Evolutionary conservation across 345 rosid genomes (phyloP).

Genomic region (Arabidopsis arenosa): DNA sequence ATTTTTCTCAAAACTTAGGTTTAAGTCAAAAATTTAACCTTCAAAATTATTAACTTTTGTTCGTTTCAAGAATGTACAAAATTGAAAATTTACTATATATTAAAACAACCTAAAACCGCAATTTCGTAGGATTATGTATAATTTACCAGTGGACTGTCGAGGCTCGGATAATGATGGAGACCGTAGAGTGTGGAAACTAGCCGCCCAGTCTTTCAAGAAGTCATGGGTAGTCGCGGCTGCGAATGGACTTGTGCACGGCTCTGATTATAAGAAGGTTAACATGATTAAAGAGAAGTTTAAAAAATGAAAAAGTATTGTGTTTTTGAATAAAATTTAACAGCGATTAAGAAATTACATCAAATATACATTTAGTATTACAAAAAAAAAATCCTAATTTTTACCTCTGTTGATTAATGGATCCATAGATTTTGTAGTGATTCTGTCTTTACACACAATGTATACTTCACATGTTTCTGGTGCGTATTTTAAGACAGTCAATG

Average conservation of each 20-base stretch:
- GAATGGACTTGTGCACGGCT: conserved; percentile 24
- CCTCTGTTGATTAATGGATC: conserved; percentile 42
- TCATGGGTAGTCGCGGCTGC: conserved; percentile 9
- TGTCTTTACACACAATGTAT: conserved; percentile 56
- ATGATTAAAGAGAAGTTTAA: background rate
- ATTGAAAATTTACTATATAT: too few species aligned
- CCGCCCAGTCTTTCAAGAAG: conserved; percentile 42
- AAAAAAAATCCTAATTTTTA: background rate
- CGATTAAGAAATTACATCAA: too few species aligned
- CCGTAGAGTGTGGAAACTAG: conserved; percentile 38
- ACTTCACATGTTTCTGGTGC: conserved; percentile 62
- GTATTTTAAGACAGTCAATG: conserved; percentile 57
- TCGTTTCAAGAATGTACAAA: background rate
- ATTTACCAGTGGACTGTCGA: conserved; percentile 38
- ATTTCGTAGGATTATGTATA: background rate
- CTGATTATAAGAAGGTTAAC: conserved; percentile 17
- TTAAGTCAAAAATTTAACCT: background rate
- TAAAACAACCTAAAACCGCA: too few species aligned
- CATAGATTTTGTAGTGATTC: conserved; percentile 58
- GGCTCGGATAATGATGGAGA: conserved; percentile 41
- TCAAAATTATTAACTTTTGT: background rate
- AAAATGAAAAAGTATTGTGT: background rate
- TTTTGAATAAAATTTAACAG: too few species aligned
- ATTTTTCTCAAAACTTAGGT: background rate
- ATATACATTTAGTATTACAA: too few species aligned